phyloP scores from a whole-genome alignment of 257 asterid genomes.

The Lycium barbarum region DNA sequence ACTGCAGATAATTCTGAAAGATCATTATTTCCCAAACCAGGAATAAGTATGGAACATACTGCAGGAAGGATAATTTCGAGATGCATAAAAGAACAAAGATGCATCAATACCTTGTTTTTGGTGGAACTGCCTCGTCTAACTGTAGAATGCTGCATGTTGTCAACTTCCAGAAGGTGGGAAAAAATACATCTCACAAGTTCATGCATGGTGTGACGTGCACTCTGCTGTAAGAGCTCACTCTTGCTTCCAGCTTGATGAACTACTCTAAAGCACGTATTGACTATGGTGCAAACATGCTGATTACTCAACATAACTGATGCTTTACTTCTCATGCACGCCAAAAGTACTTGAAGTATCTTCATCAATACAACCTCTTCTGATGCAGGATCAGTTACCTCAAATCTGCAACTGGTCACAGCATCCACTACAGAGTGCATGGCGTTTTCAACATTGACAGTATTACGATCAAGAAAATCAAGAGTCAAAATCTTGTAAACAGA shows the following conservation, averaged over 20 bases:
- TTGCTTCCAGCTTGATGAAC: slow-evolving; percentile 96
- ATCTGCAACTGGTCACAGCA: slow-evolving; percentile 97
- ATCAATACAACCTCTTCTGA: slow-evolving; percentile 94
- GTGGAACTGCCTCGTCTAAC: slow-evolving; percentile 64
- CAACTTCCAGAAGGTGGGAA: slow-evolving; percentile 88
- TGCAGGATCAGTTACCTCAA: slow-evolving; percentile 96
- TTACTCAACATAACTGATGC: slow-evolving; percentile 82
- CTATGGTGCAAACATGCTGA: slow-evolving; percentile 93
- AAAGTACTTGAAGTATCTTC: slow-evolving; percentile 95
- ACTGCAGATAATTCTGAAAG: neutral
- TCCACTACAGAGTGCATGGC: slow-evolving; percentile 92
- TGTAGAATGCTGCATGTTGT: slow-evolving; percentile 64
- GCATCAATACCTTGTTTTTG: slow-evolving; percentile 22
- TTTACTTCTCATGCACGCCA: slow-evolving; percentile 94
- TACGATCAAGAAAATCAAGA: slow-evolving; percentile 79
- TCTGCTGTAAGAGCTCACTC: slow-evolving; percentile 85
- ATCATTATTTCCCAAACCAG: neutral
- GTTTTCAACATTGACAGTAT: slow-evolving; percentile 68
- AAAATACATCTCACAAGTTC: slow-evolving; percentile 93
- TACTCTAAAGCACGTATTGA: slow-evolving; percentile 80
- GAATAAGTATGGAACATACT: slow-evolving; percentile 30
- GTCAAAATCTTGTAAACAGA: slow-evolving; percentile 89
- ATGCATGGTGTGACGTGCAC: slow-evolving; percentile 93
- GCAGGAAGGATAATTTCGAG: slow-evolving; percentile 24
- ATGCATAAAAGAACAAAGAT: slow-evolving; percentile 15